phyloP scores from a whole-genome alignment of 805 yeast species.

The Wickerhamiella azymoides region DNA sequence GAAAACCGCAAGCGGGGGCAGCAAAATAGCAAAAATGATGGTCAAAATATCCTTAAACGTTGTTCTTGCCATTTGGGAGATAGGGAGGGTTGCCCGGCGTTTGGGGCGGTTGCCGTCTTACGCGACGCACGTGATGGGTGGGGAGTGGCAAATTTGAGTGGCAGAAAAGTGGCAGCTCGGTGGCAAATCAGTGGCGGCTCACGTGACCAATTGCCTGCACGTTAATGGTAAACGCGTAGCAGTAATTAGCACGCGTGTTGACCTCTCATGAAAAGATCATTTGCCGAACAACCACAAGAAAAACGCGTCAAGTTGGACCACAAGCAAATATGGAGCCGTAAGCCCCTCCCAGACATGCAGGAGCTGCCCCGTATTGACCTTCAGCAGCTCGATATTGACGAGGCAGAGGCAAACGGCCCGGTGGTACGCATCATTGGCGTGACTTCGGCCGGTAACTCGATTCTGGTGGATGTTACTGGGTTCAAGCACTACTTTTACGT shows the following conservation, averaged over 20 bases:
- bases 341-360: neutral
- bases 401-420: slow-evolving; percentile 40
- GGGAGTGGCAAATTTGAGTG: no score
- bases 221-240: neutral
- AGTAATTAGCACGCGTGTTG: neutral
- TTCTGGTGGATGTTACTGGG: slow-evolving; percentile 78
- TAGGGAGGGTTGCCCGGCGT: neutral
- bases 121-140: no score
- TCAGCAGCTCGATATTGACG: slow-evolving; percentile 94
- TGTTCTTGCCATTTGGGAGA: slow-evolving; percentile 1
- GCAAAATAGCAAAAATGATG: slow-evolving; percentile 51
- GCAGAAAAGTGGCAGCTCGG: no score
- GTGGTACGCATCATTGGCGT: slow-evolving; percentile 81
- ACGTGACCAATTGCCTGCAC: no score
- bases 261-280: neutral
- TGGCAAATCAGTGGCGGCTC: no score
- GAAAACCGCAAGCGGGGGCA: slow-evolving; percentile 71
- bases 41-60: slow-evolving; percentile 46
- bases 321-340: slow-evolving; percentile 2
- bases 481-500: slow-evolving; percentile 83
- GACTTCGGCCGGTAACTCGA: slow-evolving; percentile 73
- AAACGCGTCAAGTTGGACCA: neutral
- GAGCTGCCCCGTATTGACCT: slow-evolving; percentile 1
- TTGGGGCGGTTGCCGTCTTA: neutral
- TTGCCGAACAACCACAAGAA: neutral